These are phyloP conservation scores for Leucocoprinus birnbaumii DNA, from an alignment of 768 basidiomycete genomes.

Conservation along the genomic window DNA sequence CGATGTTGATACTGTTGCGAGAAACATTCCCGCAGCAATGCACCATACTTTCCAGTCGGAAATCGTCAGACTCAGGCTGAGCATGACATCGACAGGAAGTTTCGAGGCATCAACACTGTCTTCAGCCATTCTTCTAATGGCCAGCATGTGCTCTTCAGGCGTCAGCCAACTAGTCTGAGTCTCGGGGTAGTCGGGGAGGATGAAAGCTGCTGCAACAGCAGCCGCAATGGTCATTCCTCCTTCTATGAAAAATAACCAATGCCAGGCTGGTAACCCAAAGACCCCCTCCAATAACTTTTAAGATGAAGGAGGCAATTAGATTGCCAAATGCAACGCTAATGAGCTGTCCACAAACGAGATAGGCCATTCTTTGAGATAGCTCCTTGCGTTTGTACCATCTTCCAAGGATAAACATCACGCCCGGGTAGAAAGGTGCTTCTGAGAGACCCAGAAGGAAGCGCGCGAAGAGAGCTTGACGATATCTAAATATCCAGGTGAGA, in stretches of 20 bases:
- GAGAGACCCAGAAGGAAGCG: conserved; percentile 77
- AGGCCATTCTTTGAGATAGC: conserved; percentile 64
- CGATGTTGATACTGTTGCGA: conserved; percentile 50
- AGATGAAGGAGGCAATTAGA: conserved; percentile 39
- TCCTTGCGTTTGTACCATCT: conserved; percentile 76
- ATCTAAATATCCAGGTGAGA: too few relatives aligned
- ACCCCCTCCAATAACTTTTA: conserved; percentile 69
- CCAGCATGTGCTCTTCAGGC: conserved; percentile 51
- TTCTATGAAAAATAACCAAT: conserved; percentile 75
- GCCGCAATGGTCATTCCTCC: conserved; percentile 52
- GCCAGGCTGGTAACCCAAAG: conserved; percentile 70
- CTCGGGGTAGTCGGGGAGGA: conserved; percentile 22
- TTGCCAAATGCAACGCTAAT: conserved; percentile 83
- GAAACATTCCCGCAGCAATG: conserved; percentile 31
- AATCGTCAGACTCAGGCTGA: conserved; percentile 47
- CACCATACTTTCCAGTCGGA: conserved; percentile 76
- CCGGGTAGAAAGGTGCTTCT: conserved; percentile 70
- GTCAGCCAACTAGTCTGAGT: conserved; percentile 51
- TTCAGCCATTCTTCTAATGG: conserved; percentile 58
- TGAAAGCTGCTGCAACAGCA: conserved; percentile 15
- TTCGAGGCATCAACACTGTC: conserved; percentile 28
- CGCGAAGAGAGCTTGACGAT: conserved; percentile 47
- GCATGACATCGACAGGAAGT: conserved; percentile 26
- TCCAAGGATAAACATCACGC: conserved; percentile 59
- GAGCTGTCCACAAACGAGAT: conserved; percentile 69